Evolutionary conservation across 768 basidiomycete genomes (phyloP), one percentile per base, ranked within the genome.

Genomic region (Lentinula edodes): DNA sequence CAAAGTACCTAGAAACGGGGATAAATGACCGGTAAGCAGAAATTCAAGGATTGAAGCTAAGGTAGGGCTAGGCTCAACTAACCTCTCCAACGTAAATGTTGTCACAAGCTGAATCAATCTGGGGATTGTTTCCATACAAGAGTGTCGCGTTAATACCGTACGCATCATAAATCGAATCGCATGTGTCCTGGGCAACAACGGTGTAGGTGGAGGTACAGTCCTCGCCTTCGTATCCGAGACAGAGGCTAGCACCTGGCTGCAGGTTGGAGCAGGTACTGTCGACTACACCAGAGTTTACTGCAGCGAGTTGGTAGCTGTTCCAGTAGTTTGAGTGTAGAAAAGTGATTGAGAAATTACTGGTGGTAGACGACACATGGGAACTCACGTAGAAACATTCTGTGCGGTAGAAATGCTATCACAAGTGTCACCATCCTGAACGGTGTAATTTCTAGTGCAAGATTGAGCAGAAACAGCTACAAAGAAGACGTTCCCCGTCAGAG

Each of bases 1-100:
- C 88, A 90, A 45, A 90, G 67, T 38, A 86, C 84, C 84, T 83
- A 38, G 15, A 18, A 23, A 34, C 13, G 38, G 23, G n/a, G 23
- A 41, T 23, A 51, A 20, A 13, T n/a, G 18, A 15, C n/a, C 46
- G 35, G 23, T 43, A 12, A 28, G 34, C 45, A 39, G 28, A 28
- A 28, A 28, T 28, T 28, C 28, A 28, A 28, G 28, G 28, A 28
- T 28, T 28, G 28, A 28, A 28, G 28, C 28, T 28, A 28, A 28
- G 28, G 28, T 28, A 28, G 28, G 28, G 28, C 28, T 28, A 28
- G 28, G 28, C 18, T 52, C 15, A 4, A 76, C 80, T 60, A 54
- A 91, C 90, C 83, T 91, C 87, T 68, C 86, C 89, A 61, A 88
- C 68, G 73, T 91, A 90, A 71, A 93, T 76, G 76, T 91, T 91